Conservation (phyloP, 2,329 filamentous ascomycete species). For the Fusarium sp. region DNA sequence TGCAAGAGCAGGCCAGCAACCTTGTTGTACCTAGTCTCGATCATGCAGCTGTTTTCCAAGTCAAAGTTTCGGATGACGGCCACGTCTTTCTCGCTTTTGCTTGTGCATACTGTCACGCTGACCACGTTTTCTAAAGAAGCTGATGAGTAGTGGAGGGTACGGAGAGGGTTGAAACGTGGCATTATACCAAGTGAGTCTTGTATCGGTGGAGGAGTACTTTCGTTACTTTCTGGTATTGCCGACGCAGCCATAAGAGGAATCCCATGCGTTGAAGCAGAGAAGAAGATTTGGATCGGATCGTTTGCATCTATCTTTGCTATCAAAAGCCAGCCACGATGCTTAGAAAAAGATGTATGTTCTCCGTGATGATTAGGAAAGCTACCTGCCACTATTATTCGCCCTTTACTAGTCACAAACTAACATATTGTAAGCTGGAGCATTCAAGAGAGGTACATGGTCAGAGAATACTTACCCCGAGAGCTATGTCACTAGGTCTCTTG, state of each 20-base stretch:
- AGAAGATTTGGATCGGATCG: neutral
- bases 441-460: accelerated
- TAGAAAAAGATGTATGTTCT: neutral
- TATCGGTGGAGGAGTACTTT: accelerated
- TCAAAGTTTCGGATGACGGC: neutral
- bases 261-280: conserved; percentile 5
- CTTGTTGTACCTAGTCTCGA: neutral
- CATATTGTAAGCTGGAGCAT: neutral
- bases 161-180: conserved; percentile 5
- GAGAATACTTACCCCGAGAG: neutral
- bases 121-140: neutral
- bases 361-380: conserved; percentile 1
- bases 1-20: conserved; percentile 4
- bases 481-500: conserved; percentile 20
- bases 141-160: neutral
- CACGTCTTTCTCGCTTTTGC: neutral
- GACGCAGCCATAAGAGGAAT: conserved; percentile 5
- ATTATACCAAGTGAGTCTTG: neutral
- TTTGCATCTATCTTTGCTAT: neutral
- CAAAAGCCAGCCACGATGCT: neutral
- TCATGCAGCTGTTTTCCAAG: neutral
- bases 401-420: conserved; percentile 9
- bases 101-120: conserved; percentile 1
- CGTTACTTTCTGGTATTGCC: accelerated
- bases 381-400: neutral